A percentile compares a stretch with the other conserved stretches of the same genome.
Evolutionary conservation across 1,139 yeast genomes (phyloP).

Genomic region (Magnusiomyces fungicola): DNA sequence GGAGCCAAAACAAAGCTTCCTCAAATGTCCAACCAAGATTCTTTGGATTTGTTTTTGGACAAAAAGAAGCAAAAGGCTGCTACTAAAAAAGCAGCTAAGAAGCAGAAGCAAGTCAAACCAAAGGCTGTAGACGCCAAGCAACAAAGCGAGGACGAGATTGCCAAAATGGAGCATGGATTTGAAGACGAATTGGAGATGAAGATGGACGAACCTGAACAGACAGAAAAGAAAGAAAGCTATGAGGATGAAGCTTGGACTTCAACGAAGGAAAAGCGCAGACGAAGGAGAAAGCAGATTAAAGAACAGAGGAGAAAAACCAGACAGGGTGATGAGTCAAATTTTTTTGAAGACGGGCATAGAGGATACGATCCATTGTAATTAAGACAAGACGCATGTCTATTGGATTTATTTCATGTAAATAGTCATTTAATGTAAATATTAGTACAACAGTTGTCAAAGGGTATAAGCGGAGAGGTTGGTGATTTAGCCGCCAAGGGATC

Average conservation of each 20-base stretch:
- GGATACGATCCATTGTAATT: too few species aligned
- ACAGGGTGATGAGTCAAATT: too few species aligned
- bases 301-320: not conserved
- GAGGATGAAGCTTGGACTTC: conserved; percentile 7
- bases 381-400: too few species aligned
- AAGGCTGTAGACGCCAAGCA: conserved; percentile 3
- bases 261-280: not conserved
- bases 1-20: conserved; percentile 55
- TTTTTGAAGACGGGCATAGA: too few species aligned
- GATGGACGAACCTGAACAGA: conserved; percentile 6
- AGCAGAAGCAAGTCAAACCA: conserved; percentile 9
- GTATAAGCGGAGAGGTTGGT: too few species aligned
- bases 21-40: conserved; percentile 3
- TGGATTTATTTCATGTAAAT: too few species aligned
- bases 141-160: conserved; percentile 5
- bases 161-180: conserved; percentile 9
- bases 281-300: not conserved
- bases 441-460: too few species aligned
- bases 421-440: too few species aligned
- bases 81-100: conserved; percentile 14
- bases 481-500: too few species aligned
- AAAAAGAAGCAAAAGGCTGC: conserved; percentile 15
- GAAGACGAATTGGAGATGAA: conserved; percentile 6
- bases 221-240: conserved; percentile 1
- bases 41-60: conserved; percentile 11